These are phyloP conservation scores for Lactifluus pinguis DNA, from an alignment of 768 basidiomycete genomes.

Conservation along the genomic window DNA sequence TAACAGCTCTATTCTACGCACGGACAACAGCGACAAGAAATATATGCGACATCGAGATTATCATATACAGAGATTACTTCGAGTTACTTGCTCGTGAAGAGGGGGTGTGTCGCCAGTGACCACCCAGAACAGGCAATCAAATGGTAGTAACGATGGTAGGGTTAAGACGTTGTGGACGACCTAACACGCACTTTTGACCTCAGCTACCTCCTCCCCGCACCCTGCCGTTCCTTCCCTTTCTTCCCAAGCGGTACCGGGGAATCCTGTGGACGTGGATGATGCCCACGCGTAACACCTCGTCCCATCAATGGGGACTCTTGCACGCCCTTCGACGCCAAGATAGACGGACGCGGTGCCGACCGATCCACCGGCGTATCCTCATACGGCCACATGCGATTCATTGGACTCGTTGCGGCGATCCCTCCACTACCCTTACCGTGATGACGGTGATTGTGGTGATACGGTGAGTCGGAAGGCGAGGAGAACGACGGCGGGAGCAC, in stretches of 20 bases:
- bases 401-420: background rate
- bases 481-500: background rate
- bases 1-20: conserved; percentile 10
- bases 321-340: conserved; percentile 1
- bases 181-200: no score
- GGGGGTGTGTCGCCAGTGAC: no score
- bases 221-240: conserved; percentile 15
- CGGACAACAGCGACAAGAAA: background rate
- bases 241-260: conserved; percentile 9
- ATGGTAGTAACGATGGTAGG: no score
- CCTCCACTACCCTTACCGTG: background rate
- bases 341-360: background rate
- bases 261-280: background rate
- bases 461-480: background rate
- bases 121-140: no score
- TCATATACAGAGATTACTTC: background rate
- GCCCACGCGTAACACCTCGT: background rate
- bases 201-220: background rate
- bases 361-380: conserved; percentile 15
- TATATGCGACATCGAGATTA: background rate
- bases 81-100: no score
- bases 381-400: background rate
- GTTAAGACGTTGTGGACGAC: no score
- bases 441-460: background rate
- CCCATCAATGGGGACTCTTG: conserved; percentile 11